Evolutionary conservation across 352 stramenopile species (phyloP), one percentile per base, ranked within the genome.

Genomic region (Globisporangium nagaii): DNA sequence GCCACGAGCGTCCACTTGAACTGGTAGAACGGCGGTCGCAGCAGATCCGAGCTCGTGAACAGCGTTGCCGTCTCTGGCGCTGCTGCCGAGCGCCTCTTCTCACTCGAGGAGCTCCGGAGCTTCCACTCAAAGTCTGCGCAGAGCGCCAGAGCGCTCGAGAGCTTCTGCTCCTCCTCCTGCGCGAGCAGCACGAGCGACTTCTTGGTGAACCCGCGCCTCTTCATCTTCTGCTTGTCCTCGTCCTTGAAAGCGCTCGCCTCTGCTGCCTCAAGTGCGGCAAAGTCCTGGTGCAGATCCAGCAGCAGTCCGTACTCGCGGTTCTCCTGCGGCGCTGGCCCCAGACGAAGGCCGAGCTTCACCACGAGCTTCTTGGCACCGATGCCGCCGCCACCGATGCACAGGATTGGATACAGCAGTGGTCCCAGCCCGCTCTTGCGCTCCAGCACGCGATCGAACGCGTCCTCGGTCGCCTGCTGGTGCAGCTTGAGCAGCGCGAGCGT

Each of bases 251-350:
- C 42, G 42, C 42, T 25, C 10, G 36, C 50, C 0, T 22, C 22
- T 1, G 32, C 25, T 9, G 6, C 19, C 7, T 44, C 46, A 3
- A 70, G 46, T 0, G 53, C 43, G 19, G 76, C 65, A 27, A 77
- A 79, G 41, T 84, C 65, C 51, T 84, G 59, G 1, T 79, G 61
- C 17, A 90, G 48, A 30, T 90, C 64, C 19, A 93, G 54, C 34
- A 88, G 49, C 27, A 90, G 50, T 10, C 78, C 82, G 41, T 89
- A 90, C 41, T 87, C 74, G 46, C 72, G 52, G 57, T 93, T 66
- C 2, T 93, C 79, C 17, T 66, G 45, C 17, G 62, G 58, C 0
- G 60, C 70, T 11, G 59, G 42, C 1, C 79, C 82, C 11, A 88
- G 63, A 2, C 82, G 70, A 3, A 59, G 58, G 24, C 74, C 74